These are phyloP conservation scores for Cutaneotrichosporon cutaneum DNA, from an alignment of 1,284 basidiomycete species.

Conservation along the genomic window DNA sequence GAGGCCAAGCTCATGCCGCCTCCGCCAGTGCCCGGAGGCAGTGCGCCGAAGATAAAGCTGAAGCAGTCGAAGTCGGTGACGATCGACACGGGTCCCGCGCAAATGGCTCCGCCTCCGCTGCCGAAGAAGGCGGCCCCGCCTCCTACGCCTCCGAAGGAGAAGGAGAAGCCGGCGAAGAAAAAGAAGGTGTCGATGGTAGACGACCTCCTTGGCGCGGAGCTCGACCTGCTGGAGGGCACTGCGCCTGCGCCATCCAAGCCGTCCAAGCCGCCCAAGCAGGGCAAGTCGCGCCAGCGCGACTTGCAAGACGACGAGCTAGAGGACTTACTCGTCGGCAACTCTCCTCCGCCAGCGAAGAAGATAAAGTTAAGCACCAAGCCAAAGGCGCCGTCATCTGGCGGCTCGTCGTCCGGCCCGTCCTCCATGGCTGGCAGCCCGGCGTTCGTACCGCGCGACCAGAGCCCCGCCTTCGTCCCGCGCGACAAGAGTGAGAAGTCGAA, in stretches of 20 bases:
- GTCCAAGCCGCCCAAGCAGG: neutral
- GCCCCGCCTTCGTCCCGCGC: conserved; percentile 1
- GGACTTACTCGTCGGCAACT: conserved; percentile 30
- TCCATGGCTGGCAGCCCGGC: conserved; percentile 2
- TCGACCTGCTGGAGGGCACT: conserved; percentile 44
- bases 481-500: conserved; percentile 8
- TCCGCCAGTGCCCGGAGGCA: conserved; percentile 15
- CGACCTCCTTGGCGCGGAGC: conserved; percentile 52
- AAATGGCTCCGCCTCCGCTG: conserved; percentile 48
- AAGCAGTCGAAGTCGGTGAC: conserved; percentile 37
- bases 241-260: neutral
- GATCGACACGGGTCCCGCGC: conserved; percentile 23
- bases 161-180: conserved; percentile 19
- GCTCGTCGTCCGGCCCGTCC: neutral
- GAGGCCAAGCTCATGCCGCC: conserved; percentile 23
- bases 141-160: conserved; percentile 15
- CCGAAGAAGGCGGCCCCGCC: conserved; percentile 27
- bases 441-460: neutral
- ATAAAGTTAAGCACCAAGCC: conserved; percentile 30
- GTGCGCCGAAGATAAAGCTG: conserved; percentile 36
- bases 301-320: conserved; percentile 28
- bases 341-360: conserved; percentile 35
- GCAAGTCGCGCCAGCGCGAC: neutral
- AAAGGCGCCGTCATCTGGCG: neutral
- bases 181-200: conserved; percentile 30